These are phyloP conservation scores for Nakazawaea wickerhamii DNA, from an alignment of 805 yeast species.

Conservation along the genomic window DNA sequence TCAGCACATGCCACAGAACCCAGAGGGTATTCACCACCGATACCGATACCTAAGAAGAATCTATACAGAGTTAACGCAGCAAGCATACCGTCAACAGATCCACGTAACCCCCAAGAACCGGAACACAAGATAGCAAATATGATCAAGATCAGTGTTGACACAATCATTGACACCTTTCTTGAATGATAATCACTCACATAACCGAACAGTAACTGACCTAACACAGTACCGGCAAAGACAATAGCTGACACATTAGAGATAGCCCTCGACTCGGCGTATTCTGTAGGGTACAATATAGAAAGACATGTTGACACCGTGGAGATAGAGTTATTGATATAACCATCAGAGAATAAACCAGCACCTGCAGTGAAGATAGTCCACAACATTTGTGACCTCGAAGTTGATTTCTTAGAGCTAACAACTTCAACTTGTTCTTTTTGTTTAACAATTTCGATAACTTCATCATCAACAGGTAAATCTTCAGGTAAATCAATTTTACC, in stretches of 20 bases:
- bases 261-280: conserved; percentile 60
- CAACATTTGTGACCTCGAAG: conserved; percentile 19
- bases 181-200: conserved; percentile 73
- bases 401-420: conserved; percentile 6
- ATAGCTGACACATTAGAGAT: conserved; percentile 78
- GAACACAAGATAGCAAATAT: conserved; percentile 74
- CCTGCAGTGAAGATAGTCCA: conserved; percentile 83
- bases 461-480: conserved; percentile 1
- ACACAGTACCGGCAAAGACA: conserved; percentile 88
- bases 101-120: conserved; percentile 81
- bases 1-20: conserved; percentile 93
- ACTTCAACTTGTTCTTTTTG: conserved; percentile 15
- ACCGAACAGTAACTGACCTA: conserved; percentile 82
- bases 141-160: conserved; percentile 70
- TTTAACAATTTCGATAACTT: conserved; percentile 14
- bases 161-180: conserved; percentile 78
- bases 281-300: conserved; percentile 55
- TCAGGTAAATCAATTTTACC: conserved; percentile 16
- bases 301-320: conserved; percentile 73
- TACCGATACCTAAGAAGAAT: conserved; percentile 83
- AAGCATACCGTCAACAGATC: conserved; percentile 68
- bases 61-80: conserved; percentile 81
- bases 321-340: conserved; percentile 83
- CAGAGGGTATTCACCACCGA: conserved; percentile 94
- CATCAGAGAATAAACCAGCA: conserved; percentile 91